Conservation (phyloP, 495 filamentous ascomycete species). For the Sabuloglossum arenarium region DNA sequence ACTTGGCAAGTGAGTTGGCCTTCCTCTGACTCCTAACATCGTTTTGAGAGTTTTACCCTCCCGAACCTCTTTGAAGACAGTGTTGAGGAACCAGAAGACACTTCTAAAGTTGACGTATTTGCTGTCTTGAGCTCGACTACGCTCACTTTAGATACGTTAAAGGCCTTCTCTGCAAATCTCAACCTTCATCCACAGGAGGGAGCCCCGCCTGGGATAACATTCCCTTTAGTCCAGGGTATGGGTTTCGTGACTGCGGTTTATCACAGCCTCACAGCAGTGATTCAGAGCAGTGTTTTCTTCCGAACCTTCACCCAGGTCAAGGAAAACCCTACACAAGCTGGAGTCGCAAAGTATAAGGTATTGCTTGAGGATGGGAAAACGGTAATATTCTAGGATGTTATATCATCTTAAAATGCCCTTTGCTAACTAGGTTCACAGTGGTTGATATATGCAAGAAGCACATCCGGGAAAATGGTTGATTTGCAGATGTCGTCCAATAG, state of each 20-base stretch:
- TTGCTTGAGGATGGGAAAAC: slow-evolving; percentile 45
- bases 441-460: slow-evolving; percentile 53
- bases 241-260: slow-evolving; percentile 72
- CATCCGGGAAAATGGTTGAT: slow-evolving; percentile 22
- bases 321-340: slow-evolving; percentile 29
- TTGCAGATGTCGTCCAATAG: slow-evolving; percentile 25
- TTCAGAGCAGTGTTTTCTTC: slow-evolving; percentile 59
- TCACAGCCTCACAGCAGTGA: slow-evolving; percentile 39
- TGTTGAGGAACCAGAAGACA: no score
- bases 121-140: slow-evolving; percentile 18
- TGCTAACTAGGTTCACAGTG: slow-evolving; percentile 22
- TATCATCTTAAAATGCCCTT: neutral
- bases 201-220: slow-evolving; percentile 36
- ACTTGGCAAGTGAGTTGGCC: slow-evolving; percentile 22
- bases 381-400: neutral
- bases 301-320: slow-evolving; percentile 38
- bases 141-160: slow-evolving; percentile 40
- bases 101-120: no score
- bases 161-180: slow-evolving; percentile 52
- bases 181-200: slow-evolving; percentile 35
- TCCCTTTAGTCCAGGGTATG: slow-evolving; percentile 82
- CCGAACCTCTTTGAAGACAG: neutral
- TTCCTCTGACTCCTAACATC: neutral
- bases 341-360: slow-evolving; percentile 61
- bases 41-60: neutral